A percentile compares a stretch with the other conserved stretches of the same genome.
Evolutionary conservation across 78 protist genomes (phyloP).

Genomic region (slime mould (Dictyostelium discoideum)): dicty_2.7 NC_007088.5:5270501-5271000

Average conservation of each 20-base stretch:
- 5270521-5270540: conserved; percentile 75
- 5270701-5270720: conserved; percentile 29
- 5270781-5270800: conserved; percentile 70
- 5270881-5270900: conserved; percentile 30
- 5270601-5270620: too few species aligned
- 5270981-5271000: background rate
- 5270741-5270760: conserved; percentile 44
- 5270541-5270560: conserved; percentile 77
- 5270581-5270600: conserved; percentile 35
- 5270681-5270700: conserved; percentile 64
- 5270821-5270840: background rate
- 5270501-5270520: conserved; percentile 34
- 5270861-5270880: conserved; percentile 11
- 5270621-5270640: background rate
- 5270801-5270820: too few species aligned
- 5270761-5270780: conserved; percentile 53
- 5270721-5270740: conserved; percentile 49
- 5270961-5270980: conserved; percentile 36
- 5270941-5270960: conserved; percentile 40
- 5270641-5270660: background rate
- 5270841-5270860: background rate
- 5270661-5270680: conserved; percentile 39
- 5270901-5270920: conserved; percentile 30
- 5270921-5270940: background rate
- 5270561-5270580: conserved; percentile 50